Evolutionary conservation across 306 rosid genomes (phyloP), one percentile per base, ranked within the genome.

Genomic region (Macrotyloma uniflorum): DNA sequence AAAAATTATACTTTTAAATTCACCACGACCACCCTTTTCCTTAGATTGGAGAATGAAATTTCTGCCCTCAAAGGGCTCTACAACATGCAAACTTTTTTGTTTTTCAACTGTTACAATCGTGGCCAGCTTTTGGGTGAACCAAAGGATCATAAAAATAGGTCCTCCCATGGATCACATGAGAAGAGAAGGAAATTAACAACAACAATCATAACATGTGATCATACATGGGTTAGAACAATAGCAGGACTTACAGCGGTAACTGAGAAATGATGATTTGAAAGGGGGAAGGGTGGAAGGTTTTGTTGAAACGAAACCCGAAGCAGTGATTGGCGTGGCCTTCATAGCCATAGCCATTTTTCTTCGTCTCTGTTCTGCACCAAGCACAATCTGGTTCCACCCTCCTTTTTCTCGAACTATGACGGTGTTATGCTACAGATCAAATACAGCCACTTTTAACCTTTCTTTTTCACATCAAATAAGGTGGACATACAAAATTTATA

Each of bases 201-300:
- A 30, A 9, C 3, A 50, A 70, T 3, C 13, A 71, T 28, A 13
- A 32, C 5, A 32, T 5, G 15, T 14, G 54, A 73, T 55, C 2
- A 26, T 12, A 36, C 2, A 9, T 14, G 20, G 65, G 23, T 24
- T 24, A 74, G 12, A 8, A 15, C 16, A 61, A 49, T 51, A 5
- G 40, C 3, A 45, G 43, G 42, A 61, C 61, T 61, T 40, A 75
- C 79, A 38, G 15, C 61, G 16, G 24, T 61, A 75, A 45, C 35
- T 19, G 49, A 75, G 71, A 46, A 75, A 75, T 4, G 71, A 75
- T 43, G 79, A 75, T 75, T 62, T 75, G 46, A 75, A 43, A 24
- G 79, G 71, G 12, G 79, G 70, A 30, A n/a, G 47, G 11, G 20
- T n/a, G 62, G 71, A 45, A 4, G 59, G 32, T 62, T 33, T 28